Conservation (phyloP, 805 yeast species). For the Candida coquimbonensis region DNA sequence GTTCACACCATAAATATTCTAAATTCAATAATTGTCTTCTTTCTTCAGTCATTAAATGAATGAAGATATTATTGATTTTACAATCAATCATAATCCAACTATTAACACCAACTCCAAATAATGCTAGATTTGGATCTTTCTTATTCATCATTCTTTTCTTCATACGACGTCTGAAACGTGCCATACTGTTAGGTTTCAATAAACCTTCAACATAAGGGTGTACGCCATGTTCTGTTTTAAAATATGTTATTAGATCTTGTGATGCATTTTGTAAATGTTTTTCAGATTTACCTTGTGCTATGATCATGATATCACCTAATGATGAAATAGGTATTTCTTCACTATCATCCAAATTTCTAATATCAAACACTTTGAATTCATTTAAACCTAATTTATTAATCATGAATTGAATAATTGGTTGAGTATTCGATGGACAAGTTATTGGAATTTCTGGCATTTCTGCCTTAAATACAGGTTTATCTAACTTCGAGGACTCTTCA, state of each 20-base stretch:
- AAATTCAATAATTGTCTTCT: constrained; percentile 63
- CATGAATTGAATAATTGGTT: constrained; percentile 37
- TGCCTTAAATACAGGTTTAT: constrained; percentile 26
- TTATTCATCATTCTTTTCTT: constrained; percentile 46
- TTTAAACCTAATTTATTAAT: constrained; percentile 58
- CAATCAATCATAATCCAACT: constrained; percentile 83
- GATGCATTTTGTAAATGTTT: constrained; percentile 73
- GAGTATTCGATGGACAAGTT: constrained; percentile 47
- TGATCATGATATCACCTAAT: constrained; percentile 43
- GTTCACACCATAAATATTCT: constrained; percentile 53
- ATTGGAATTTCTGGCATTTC: constrained; percentile 54
- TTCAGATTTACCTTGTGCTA: constrained; percentile 71
- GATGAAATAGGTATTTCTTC: constrained; percentile 33
- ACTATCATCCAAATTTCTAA: constrained; percentile 30
- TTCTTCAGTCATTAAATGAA: constrained; percentile 68
- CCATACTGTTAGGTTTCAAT: constrained; percentile 47
- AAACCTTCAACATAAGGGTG: constrained; percentile 66
- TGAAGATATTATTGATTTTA: constrained; percentile 49
- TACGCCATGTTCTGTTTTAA: constrained; percentile 45
- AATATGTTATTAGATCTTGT: constrained; percentile 43
- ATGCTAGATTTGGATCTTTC: constrained; percentile 45
- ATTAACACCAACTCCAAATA: constrained; percentile 50
- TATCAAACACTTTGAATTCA: constrained; percentile 59
- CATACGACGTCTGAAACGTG: constrained; percentile 44
- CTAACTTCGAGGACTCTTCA: constrained; percentile 29